Evolutionary conservation across 805 yeast genomes (phyloP).

Genomic region (baker's yeast (Saccharomyces cerevisiae)): DNA sequence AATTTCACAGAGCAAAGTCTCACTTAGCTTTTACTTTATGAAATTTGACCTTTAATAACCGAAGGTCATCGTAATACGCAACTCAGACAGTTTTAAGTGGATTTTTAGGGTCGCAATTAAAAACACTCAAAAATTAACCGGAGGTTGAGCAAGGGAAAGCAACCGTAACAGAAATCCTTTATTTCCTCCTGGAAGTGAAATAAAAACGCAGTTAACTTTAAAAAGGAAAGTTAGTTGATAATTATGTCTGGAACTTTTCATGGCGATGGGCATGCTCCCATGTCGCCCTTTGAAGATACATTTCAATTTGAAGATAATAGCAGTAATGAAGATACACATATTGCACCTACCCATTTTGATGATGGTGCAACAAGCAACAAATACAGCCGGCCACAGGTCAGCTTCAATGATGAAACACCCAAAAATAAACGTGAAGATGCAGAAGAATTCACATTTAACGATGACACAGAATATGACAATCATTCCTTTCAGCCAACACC

Average conservation of each 20-base stretch:
- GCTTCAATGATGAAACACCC: neutral
- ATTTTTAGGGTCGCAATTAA: neutral
- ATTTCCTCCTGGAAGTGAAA: neutral
- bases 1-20: neutral
- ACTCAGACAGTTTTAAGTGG: neutral
- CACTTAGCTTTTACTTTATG: neutral
- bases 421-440: slow-evolving; percentile 3
- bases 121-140: neutral
- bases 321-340: slow-evolving; percentile 8
- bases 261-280: slow-evolving; percentile 5
- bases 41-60: neutral
- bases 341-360: slow-evolving; percentile 49
- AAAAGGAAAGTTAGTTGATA: neutral
- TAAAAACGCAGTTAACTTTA: neutral
- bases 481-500: slow-evolving; percentile 27
- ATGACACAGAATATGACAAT: slow-evolving; percentile 15
- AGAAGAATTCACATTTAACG: slow-evolving; percentile 6
- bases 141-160: neutral
- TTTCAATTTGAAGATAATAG: slow-evolving; percentile 20
- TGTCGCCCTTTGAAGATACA: slow-evolving; percentile 24
- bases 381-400: neutral
- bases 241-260: neutral
- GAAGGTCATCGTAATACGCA: neutral
- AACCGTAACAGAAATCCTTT: neutral
- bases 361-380: neutral